These are phyloP conservation scores for Hanseniaspora pseudoguilliermondii DNA, from an alignment of 805 yeast species.

Conservation along the genomic window DNA sequence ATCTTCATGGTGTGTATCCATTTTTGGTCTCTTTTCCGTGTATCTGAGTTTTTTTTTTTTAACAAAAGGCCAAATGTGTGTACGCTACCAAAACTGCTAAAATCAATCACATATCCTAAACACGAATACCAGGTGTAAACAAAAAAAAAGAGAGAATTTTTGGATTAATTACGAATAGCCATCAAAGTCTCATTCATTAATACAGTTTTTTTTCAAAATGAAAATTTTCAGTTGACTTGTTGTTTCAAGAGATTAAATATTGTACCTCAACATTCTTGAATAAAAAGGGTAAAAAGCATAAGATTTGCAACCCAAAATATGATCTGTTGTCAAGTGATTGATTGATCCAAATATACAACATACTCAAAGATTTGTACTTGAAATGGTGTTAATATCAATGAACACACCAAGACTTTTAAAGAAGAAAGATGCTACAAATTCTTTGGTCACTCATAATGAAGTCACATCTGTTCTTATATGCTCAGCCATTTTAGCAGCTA, in stretches of 20 bases:
- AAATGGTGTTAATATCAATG: neutral
- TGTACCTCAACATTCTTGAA: no score
- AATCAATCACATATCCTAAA: neutral
- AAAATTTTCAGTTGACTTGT: no score
- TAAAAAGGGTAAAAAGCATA: no score
- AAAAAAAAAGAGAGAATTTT: neutral
- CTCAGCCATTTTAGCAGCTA: constrained; percentile 28
- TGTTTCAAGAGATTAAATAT: no score
- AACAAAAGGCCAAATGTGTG: neutral
- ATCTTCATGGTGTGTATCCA: no score
- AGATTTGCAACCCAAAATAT: no score
- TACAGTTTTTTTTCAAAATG: no score
- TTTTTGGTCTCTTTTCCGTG: no score
- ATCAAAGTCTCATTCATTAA: neutral
- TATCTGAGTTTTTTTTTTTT: no score
- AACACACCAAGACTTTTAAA: neutral
- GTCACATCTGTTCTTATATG: constrained; percentile 18
- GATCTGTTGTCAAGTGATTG: no score
- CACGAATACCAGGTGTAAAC: neutral
- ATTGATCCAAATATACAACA: no score
- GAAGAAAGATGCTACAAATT: neutral
- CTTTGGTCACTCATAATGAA: neutral
- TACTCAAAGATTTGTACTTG: no score
- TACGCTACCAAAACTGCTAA: neutral
- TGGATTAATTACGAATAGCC: neutral